A percentile compares a stretch with the other conserved stretches of the same genome.
phyloP scores from a whole-genome alignment of 139 green algal genomes.

The Gonium pectorale region DNA sequence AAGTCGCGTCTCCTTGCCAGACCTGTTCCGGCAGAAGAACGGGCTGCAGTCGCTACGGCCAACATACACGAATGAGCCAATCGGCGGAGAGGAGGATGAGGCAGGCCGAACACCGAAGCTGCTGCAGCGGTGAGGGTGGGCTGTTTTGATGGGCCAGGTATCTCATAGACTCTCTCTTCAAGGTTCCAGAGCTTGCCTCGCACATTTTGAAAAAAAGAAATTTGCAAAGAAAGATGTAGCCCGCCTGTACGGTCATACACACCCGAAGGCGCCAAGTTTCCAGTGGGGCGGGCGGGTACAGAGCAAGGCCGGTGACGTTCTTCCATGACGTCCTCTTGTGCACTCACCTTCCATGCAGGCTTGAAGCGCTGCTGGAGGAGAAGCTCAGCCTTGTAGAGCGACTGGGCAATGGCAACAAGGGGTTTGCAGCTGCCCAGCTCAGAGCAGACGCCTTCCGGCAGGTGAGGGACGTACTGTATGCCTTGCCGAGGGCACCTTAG shows the following conservation, averaged over 20 bases:
- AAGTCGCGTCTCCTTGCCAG: conserved; percentile 26
- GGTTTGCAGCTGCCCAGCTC: conserved; percentile 58
- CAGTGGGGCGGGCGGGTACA: too few species aligned
- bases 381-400: conserved; percentile 56
- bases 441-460: conserved; percentile 56
- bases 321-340: too few species aligned
- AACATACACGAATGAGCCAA: conserved; percentile 21
- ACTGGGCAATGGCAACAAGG: conserved; percentile 49
- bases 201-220: too few species aligned
- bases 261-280: too few species aligned
- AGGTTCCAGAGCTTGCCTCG: too few species aligned
- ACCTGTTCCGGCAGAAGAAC: conserved; percentile 45
- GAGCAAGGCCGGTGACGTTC: too few species aligned
- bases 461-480: too few species aligned
- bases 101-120: conserved; percentile 33
- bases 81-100: conserved; percentile 1
- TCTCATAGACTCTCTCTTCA: too few species aligned
- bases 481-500: too few species aligned
- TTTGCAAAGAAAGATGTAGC: too few species aligned
- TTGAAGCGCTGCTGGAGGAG: conserved; percentile 59
- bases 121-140: conserved; percentile 21
- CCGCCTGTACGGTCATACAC: too few species aligned
- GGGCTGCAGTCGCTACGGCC: conserved; percentile 36
- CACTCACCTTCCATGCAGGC: conserved; percentile 23
- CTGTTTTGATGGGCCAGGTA: too few species aligned